phyloP scores from a whole-genome alignment of 768 basidiomycete species.

The Leucosporidium scottii region DNA sequence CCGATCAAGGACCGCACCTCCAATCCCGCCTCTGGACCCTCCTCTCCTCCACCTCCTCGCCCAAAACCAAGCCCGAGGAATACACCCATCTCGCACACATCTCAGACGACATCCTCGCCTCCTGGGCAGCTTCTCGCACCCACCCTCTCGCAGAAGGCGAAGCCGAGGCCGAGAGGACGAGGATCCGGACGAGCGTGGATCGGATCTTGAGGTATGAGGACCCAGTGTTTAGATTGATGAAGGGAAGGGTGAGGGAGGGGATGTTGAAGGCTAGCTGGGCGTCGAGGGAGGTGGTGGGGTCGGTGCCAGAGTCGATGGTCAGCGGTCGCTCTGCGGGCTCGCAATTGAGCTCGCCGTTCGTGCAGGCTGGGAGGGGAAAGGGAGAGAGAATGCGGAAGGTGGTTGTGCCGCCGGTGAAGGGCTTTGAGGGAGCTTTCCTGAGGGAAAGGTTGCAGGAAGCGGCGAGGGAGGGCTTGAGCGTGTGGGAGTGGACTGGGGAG shows the following conservation, averaged over 20 bases:
- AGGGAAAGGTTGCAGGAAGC: not conserved
- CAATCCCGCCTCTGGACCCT: slow-evolving; percentile 1
- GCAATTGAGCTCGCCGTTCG: too few species aligned
- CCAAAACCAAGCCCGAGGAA: not conserved
- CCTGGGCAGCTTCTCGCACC: not conserved
- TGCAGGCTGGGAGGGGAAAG: not conserved
- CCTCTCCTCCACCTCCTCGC: not conserved
- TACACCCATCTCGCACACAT: slow-evolving; percentile 11
- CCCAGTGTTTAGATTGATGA: slow-evolving; percentile 12
- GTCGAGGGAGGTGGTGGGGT: too few species aligned
- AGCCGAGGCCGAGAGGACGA: not conserved
- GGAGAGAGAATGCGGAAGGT: not conserved
- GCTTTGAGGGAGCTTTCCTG: not conserved
- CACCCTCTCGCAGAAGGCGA: too few species aligned
- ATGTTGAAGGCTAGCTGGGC: too few species aligned
- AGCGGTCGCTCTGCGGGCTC: too few species aligned
- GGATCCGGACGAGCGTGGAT: not conserved
- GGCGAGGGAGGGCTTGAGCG: not conserved
- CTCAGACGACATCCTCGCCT: slow-evolving; percentile 15
- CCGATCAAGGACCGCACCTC: slow-evolving; percentile 3
- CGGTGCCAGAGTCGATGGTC: too few species aligned
- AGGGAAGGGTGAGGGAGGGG: too few species aligned
- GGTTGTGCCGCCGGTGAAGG: not conserved
- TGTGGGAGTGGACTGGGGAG: not conserved
- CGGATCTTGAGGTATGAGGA: slow-evolving; percentile 15